Base-by-base conservation (phyloP, 2,329 filamentous ascomycete genomes). In the Ophiostoma novo-ulmi region DNA sequence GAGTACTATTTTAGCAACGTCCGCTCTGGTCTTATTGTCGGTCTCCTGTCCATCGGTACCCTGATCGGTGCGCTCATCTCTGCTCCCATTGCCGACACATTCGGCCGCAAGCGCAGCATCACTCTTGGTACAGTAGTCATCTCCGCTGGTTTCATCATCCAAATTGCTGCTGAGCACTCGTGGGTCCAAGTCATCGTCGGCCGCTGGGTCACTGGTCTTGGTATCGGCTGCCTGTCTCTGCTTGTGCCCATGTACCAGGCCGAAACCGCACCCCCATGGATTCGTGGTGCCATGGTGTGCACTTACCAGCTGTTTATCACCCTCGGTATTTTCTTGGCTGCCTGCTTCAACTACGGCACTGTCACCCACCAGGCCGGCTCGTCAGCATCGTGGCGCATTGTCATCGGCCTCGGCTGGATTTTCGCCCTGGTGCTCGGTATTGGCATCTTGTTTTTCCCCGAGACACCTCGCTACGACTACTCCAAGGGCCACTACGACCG, bases 301-400 rank as follows among this genome's bases (percentile, higher is more conserved):
- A 87, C 85, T n/a, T 92, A 91, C 78, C 90, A 92, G 79, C 85
- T 92, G 20, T 88, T 91, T 80, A 90, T 92, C 77, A 92, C 89
- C 0, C 81, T 91, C 38, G 90, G 90, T 44, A 91, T 92, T 73
- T 85, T 87, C 69, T 77, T 84, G 22, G 74, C 74, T 4, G 73
- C 73, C 66, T 79, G 83, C 70, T 81, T 88, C 75, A 87, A 87
- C 77, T 86, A 80, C 69, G 85, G 83, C 63, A 81, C 84, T 11
- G 79, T 81, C 63, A 75, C 75, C 11, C 82, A 84, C 74, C 71
- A 83, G 64, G 75, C 80, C 3, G 77, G 77, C 0, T 78, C 80
- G 61, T 69, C 73, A 1, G 78, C 77, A 0, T 85, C 86, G 0
- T 92, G 89, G 87, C 83, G 88, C 66, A 84, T 90, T 31, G 84